Evolutionary conservation across 2,329 filamentous ascomycete species (phyloP), one percentile per base, ranked within the genome.

Genomic region (Zasmidium citrigriseum): DNA sequence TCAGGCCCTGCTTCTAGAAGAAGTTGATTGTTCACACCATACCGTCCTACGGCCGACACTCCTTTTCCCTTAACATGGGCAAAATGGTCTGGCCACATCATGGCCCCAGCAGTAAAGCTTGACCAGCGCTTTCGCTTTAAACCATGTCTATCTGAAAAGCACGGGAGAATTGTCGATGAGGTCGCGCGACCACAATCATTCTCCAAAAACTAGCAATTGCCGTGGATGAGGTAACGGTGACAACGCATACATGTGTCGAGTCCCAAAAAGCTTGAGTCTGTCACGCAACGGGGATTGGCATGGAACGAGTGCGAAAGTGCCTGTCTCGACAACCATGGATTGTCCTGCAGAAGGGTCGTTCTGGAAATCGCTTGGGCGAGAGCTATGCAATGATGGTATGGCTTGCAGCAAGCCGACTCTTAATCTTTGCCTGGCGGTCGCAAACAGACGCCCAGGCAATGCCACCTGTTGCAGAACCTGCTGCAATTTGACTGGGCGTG

Each of bases 201-300:
- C n/a, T n/a, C n/a, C n/a, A n/a, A n/a, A n/a, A n/a, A n/a, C n/a
- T n/a, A n/a, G n/a, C n/a, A n/a, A n/a, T n/a, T n/a, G n/a, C n/a
- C n/a, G n/a, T n/a, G n/a, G n/a, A 14, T 2, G 41, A 44, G 50
- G 16, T 10, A 11, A 38, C 20, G 20, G 34, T 46, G 52, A 47
- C 52, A 54, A 44, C 52, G 52, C 52, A 54, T 54, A 41, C 52
- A 29, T 34, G 52, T 54, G 38, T 54, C 21, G 44, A 41, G 18
- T 9, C 52, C 25, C 22, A n/a, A 41, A 54, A 27, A 46, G 38
- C 52, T 46, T 46, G 52, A 46, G 16, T 29, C 9, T 29, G 12
- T 46, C 7, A 16, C 18, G 34, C 34, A 41, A 41, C 34, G 14
- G 16, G 34, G 34, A n/a, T 41, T n/a, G 16, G 34, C 34, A 41